phyloP scores from a whole-genome alignment of 352 stramenopile genomes.

The Phytopythium ostracodes region DNA sequence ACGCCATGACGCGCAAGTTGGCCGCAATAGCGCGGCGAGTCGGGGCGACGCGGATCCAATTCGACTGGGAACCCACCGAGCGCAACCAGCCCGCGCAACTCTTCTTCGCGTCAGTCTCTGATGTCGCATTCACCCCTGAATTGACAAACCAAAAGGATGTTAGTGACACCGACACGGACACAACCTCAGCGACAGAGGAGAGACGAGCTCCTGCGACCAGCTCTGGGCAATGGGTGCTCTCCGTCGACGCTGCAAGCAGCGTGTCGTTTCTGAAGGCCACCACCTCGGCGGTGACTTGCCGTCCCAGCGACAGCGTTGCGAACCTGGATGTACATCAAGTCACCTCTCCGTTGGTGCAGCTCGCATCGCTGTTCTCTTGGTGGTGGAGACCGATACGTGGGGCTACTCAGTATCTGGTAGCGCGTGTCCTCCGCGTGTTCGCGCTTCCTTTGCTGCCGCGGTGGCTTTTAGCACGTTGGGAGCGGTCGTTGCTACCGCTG shows the following conservation, averaged over 20 bases:
- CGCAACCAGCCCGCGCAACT: constrained; percentile 51
- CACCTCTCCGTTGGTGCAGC: not conserved
- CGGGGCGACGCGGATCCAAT: constrained; percentile 16
- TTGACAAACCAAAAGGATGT: not conserved
- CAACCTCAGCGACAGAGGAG: too few relatives aligned
- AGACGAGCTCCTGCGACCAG: not conserved
- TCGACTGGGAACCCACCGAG: constrained; percentile 61
- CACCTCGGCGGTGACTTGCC: not conserved
- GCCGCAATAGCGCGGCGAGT: constrained; percentile 23
- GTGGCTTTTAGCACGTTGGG: not conserved
- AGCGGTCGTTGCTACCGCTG: too few relatives aligned
- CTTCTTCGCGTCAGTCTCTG: constrained; percentile 43
- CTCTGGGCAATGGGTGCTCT: constrained; percentile 18
- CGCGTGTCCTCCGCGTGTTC: not conserved
- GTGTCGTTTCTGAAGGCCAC: constrained; percentile 23
- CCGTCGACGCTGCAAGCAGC: constrained; percentile 18
- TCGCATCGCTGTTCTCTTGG: not conserved
- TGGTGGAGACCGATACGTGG: not conserved
- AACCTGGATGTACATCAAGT: not conserved
- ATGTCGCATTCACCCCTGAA: constrained; percentile 11
- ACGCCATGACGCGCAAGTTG: constrained; percentile 55
- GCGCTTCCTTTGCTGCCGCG: not conserved
- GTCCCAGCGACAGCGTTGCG: too few relatives aligned
- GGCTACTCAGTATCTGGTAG: not conserved
- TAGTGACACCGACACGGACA: not conserved